Evolutionary conservation across 148 eudicot genomes (phyloP), one percentile per base, ranked within the genome.

Genomic region (Rhododendron vialii): DNA sequence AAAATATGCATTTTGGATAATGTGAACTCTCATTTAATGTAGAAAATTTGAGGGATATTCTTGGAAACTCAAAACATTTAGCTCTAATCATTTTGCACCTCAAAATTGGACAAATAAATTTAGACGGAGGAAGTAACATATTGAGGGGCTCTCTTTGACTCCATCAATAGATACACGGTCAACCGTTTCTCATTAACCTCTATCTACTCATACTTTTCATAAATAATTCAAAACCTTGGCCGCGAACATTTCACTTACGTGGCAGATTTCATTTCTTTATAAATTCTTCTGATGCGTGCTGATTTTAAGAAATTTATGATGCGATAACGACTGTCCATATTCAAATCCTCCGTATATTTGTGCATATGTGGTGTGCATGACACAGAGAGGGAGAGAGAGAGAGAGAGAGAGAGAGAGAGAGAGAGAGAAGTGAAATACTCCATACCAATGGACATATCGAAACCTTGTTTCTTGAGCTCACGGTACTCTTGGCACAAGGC

Each of bases 401-500:
- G n/a, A 35, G 36, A 35, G 50, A 7, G 5, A 76, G 41, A 38
- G 13, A 33, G 24, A 17, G 10, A 5, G 11, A 3, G 55, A 9
- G 33, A 22, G 69, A 61, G 28, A 22, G 28, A 63, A 2, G 3
- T 7, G 7, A 63, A 20, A 17, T 57, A 5, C 45, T 41, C 45
- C 45, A 57, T 57, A 87, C 89, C 91, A 11, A 80, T 38, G 63
- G 4, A 0, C 63, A 57, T 57, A 22, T 57, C 63, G 22, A 57
- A 57, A 17, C 63, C 63, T 17, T 18, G 63, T 50, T 57, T 45
- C 78, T 84, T 89, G 80, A 92, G 92, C 83, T 91, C 93, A 0
- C 92, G 86, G 8, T 89, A 89, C 71, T 92, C 92, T 86, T 91
- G 92, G 73, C 91, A 85, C 51, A 91, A 86, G 9, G 92, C 90